Percentiles rank a stretch among this genome's conserved stretches.
Conservation (phyloP, 257 asterid genomes). For the Scutellaria baicalensis region DNA sequence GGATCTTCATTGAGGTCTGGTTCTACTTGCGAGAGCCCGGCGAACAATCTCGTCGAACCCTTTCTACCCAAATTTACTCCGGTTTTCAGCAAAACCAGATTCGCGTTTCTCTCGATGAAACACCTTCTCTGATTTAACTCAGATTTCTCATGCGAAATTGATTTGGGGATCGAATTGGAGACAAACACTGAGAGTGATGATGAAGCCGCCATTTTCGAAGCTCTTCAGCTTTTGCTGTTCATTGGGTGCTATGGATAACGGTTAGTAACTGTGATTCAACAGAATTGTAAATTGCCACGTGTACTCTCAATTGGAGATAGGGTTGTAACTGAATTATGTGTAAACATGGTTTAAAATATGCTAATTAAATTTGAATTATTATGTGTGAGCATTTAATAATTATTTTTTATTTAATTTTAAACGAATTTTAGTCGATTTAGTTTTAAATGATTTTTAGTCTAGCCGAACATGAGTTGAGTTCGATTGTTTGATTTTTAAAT, state of each 20-base stretch:
- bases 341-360: too few relatives aligned
- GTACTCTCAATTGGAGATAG: too few relatives aligned
- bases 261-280: neutral
- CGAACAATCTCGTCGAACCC: constrained; percentile 45
- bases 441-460: too few relatives aligned
- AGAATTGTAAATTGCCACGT: too few relatives aligned
- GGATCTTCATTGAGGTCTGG: constrained; percentile 83
- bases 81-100: neutral
- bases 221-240: neutral
- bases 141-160: constrained; percentile 15
- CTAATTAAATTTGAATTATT: too few relatives aligned
- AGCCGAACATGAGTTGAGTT: too few relatives aligned
- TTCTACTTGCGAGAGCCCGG: constrained; percentile 66
- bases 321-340: too few relatives aligned
- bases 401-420: too few relatives aligned
- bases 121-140: constrained; percentile 7
- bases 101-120: constrained; percentile 1
- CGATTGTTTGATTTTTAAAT: too few relatives aligned
- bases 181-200: constrained; percentile 31
- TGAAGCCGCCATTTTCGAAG: constrained; percentile 45
- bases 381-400: too few relatives aligned
- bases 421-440: too few relatives aligned
- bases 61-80: constrained; percentile 13
- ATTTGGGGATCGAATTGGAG: constrained; percentile 31
- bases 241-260: constrained; percentile 2